Conservation (phyloP, 306 rosid genomes). For the Hippophae rhamnoides region DNA sequence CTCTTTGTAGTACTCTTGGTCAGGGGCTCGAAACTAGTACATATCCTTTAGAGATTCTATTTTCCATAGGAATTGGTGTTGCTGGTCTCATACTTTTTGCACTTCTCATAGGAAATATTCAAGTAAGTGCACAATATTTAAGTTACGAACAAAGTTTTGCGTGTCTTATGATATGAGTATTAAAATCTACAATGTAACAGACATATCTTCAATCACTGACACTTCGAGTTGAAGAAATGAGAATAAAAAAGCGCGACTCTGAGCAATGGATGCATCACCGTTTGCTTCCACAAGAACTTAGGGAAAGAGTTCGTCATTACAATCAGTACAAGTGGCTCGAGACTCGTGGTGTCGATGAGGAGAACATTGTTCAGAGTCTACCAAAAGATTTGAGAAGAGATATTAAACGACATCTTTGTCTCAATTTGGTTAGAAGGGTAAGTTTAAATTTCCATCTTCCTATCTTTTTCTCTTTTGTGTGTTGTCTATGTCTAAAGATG, state of each 20-base stretch:
- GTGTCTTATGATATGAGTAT: background rate
- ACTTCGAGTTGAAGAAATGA: conserved; percentile 50
- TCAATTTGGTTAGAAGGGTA: conserved; percentile 85
- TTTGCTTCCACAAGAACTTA: conserved; percentile 44
- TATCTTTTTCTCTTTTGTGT: background rate
- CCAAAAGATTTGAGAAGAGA: conserved; percentile 56
- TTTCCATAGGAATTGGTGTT: conserved; percentile 67
- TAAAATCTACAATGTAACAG: conserved; percentile 16
- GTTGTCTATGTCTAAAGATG: background rate
- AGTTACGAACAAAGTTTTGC: too few relatives aligned
- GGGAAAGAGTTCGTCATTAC: conserved; percentile 45
- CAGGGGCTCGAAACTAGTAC: conserved; percentile 87
- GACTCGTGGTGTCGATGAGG: conserved; percentile 56
- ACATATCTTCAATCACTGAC: conserved; percentile 51
- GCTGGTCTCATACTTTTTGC: conserved; percentile 75
- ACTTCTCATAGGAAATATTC: conserved; percentile 86
- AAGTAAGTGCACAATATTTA: conserved; percentile 33
- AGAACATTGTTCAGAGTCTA: conserved; percentile 37
- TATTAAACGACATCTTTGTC: conserved; percentile 50
- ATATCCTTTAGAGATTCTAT: conserved; percentile 59
- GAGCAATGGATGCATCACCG: conserved; percentile 69
- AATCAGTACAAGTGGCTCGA: conserved; percentile 57
- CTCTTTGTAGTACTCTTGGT: conserved; percentile 73
- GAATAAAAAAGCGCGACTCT: conserved; percentile 50
- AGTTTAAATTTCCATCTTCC: conserved; percentile 4